Evolutionary conservation across 2,329 filamentous ascomycete species (phyloP).

Genomic region (Fusarium dimerum): DNA sequence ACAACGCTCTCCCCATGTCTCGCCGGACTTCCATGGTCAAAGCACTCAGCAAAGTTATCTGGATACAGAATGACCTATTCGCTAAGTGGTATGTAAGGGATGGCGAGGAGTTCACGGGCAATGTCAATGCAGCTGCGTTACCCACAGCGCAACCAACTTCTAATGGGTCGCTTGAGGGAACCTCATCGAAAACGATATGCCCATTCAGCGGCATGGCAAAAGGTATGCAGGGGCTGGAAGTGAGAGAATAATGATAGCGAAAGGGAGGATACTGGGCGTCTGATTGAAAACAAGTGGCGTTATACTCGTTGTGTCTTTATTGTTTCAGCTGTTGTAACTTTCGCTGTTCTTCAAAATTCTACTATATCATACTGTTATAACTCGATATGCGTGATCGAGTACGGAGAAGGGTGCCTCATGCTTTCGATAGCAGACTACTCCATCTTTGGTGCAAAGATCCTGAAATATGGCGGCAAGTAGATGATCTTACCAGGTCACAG

Average conservation of each 20-base stretch:
- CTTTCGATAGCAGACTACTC: too few relatives aligned
- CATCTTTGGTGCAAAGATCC: too few relatives aligned
- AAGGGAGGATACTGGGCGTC: background rate
- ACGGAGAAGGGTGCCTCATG: too few relatives aligned
- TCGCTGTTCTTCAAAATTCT: too few relatives aligned
- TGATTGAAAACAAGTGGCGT: background rate
- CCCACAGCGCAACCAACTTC: background rate
- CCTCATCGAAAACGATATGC: background rate
- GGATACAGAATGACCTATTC: constrained; percentile 18
- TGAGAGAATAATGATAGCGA: background rate
- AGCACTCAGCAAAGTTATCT: constrained; percentile 16
- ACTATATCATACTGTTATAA: too few relatives aligned
- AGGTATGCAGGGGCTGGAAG: background rate
- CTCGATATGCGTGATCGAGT: too few relatives aligned
- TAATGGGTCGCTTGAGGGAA: background rate
- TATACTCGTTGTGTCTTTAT: background rate
- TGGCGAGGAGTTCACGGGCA: constrained; percentile 10
- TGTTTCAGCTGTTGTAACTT: too few relatives aligned
- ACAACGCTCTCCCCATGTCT: constrained; percentile 16
- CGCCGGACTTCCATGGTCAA: constrained; percentile 12
- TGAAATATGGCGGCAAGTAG: too few relatives aligned
- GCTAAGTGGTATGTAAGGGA: constrained; percentile 17
- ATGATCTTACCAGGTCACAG: too few relatives aligned
- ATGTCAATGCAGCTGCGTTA: background rate
- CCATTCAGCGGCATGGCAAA: background rate